Base-by-base conservation (phyloP, 108 stramenopile genomes). In the Skeletonema marinoi region DNA sequence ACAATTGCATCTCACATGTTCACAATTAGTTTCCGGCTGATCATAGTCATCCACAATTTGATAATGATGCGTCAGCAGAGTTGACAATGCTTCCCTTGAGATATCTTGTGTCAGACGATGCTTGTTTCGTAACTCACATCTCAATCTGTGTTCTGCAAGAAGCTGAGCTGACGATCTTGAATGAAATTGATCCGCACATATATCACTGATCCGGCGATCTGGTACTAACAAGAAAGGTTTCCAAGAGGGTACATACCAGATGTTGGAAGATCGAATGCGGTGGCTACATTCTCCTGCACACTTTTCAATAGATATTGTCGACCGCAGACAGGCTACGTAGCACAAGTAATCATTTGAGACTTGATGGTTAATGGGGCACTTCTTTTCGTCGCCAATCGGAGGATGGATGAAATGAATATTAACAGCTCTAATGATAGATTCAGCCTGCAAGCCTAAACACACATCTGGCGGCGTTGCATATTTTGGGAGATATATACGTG, bases 281-380 rank as follows among this genome's bases (percentile, higher is more conserved):
- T 68, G 36, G 30, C n/a, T 32, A 33, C 66, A 64, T 21, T 82
- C 81, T 63, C 64, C 64, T 60, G 83, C 79, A 70, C 83, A 84
- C 25, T 65, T 32, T 65, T 84, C 83, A 58, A 92, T 75, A 25
- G 75, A 51, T 19, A 95, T 58, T 12, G 88, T 92, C 10, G 93
- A 91, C 59, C 93, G 81, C 11, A 92, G 73, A 51, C 90, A 93
- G 29, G 89, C 87, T 11, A 88, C 89, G 76, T 74, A 89, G n/a
- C 6, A 59, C 19, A 12, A 33, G 21, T 39, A 33, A 12, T 67
- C 64, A 30, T 65, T 56, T 29, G 65, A 33, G 44, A 38, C 54
- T 42, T 58, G 59, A 13, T 58, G 31, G 54, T 32, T 31, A 33
- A 14, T 31, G 6, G 61, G 54, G 29, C 65, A 50, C 11, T 38